Evolutionary conservation across 768 basidiomycete species (phyloP).

Genomic region (Lyophyllum atratum): DNA sequence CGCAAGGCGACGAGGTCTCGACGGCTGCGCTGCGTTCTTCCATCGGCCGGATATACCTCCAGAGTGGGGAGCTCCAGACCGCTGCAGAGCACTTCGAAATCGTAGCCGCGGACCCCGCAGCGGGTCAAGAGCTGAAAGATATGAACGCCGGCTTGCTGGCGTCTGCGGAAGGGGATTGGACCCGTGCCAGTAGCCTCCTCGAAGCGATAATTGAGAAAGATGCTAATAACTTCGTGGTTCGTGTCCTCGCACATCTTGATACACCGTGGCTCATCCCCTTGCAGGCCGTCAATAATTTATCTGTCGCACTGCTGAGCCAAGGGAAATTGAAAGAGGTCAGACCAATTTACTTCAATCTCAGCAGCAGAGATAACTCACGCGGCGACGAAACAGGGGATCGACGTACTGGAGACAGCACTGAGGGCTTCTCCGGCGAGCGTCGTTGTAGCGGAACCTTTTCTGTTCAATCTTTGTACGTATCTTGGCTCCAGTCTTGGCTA

Average conservation of each 20-base stretch:
- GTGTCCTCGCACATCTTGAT: constrained; percentile 11
- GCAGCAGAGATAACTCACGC: background rate
- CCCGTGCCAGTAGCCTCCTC: constrained; percentile 47
- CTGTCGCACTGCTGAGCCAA: constrained; percentile 69
- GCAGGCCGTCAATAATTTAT: constrained; percentile 66
- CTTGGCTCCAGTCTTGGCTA: background rate
- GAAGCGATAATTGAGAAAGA: constrained; percentile 48
- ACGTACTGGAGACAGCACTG: constrained; percentile 64
- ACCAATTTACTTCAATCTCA: background rate
- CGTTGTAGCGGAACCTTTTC: constrained; percentile 77
- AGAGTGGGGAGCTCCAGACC: constrained; percentile 62
- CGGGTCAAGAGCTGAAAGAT: constrained; percentile 43
- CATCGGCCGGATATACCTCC: constrained; percentile 73
- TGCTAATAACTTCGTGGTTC: constrained; percentile 60
- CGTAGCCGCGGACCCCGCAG: constrained; percentile 45
- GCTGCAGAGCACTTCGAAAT: constrained; percentile 61
- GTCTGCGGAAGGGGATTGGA: constrained; percentile 73
- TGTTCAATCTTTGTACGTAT: constrained; percentile 80
- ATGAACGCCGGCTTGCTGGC: constrained; percentile 73
- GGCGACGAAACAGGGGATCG: constrained; percentile 54
- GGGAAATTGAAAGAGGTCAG: constrained; percentile 73
- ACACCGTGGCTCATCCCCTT: background rate
- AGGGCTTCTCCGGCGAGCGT: constrained; percentile 67
- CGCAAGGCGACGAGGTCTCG: constrained; percentile 33
- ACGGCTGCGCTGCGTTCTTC: constrained; percentile 67